phyloP scores from a whole-genome alignment of 169 alveolate genomes.

The Plasmodium cynomolgi region DNA sequence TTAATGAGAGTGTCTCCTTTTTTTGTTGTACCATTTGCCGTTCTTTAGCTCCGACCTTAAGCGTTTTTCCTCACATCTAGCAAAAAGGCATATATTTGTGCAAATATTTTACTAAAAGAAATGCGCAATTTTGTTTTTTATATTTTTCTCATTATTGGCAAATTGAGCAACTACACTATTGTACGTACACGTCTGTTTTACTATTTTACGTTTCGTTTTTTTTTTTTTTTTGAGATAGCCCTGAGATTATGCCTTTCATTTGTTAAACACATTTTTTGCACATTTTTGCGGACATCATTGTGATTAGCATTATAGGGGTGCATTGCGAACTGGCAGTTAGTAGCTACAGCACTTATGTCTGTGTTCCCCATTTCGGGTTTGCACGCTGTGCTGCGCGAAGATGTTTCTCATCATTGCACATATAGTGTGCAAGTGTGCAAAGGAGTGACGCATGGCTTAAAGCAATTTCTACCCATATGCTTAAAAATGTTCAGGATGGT shows the following conservation, averaged over 20 bases:
- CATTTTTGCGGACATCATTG: neutral
- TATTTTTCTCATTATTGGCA: conserved; percentile 14
- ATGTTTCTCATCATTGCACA: neutral
- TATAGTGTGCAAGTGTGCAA: neutral
- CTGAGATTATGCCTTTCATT: neutral
- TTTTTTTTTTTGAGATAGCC: neutral
- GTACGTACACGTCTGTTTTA: conserved; percentile 44
- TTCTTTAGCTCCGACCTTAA: neutral
- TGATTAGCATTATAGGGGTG: neutral
- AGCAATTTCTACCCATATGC: neutral
- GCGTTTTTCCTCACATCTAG: neutral
- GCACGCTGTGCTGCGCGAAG: neutral
- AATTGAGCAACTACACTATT: conserved; percentile 1
- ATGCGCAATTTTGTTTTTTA: conserved; percentile 1
- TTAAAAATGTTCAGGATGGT: neutral
- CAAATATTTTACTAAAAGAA: conserved; percentile 7
- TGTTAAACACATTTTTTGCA: neutral
- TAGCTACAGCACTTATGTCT: neutral
- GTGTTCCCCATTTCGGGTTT: neutral
- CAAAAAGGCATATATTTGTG: neutral
- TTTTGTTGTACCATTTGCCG: neutral
- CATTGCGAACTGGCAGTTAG: neutral
- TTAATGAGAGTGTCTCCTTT: neutral
- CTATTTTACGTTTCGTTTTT: neutral
- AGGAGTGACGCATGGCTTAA: neutral